phyloP scores from a whole-genome alignment of 192 early-diverging fungal genomes.

The Tieghemiomyces parasiticus region DNA sequence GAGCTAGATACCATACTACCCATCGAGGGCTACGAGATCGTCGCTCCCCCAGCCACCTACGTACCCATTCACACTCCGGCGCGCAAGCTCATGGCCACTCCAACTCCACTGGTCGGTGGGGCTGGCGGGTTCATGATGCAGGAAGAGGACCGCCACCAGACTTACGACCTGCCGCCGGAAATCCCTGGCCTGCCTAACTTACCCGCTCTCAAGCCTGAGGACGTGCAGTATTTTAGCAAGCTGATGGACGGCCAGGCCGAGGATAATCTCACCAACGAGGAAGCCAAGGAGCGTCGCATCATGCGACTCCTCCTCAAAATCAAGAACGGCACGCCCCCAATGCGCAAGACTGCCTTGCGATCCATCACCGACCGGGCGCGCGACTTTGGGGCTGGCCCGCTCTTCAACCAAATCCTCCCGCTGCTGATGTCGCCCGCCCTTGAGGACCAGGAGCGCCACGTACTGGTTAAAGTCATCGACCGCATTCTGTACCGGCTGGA shows the following conservation, averaged over 20 bases:
- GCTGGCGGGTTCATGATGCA: slow-evolving; percentile 73
- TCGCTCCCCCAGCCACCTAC: slow-evolving; percentile 80
- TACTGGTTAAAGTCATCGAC: slow-evolving; percentile 97
- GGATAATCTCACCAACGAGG: slow-evolving; percentile 60
- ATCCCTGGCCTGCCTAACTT: slow-evolving; percentile 78
- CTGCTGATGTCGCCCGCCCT: slow-evolving; percentile 92
- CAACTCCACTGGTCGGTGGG: slow-evolving; percentile 63
- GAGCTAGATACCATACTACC: slow-evolving; percentile 95
- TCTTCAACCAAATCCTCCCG: slow-evolving; percentile 94
- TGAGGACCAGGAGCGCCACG: slow-evolving; percentile 96
- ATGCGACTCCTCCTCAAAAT: slow-evolving; percentile 92
- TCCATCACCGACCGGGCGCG: slow-evolving; percentile 93
- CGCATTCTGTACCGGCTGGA: slow-evolving; percentile 92
- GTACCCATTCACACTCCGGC: slow-evolving; percentile 90
- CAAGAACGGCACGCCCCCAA: slow-evolving; percentile 93
- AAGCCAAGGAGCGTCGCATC: slow-evolving; percentile 89
- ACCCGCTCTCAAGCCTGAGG: slow-evolving; percentile 90
- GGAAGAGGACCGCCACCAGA: slow-evolving; percentile 46
- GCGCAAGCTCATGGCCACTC: slow-evolving; percentile 87
- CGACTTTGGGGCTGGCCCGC: slow-evolving; percentile 81
- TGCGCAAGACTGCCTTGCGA: slow-evolving; percentile 83
- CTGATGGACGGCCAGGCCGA: slow-evolving; percentile 79
- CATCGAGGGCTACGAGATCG: slow-evolving; percentile 71
- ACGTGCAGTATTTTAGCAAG: slow-evolving; percentile 94
- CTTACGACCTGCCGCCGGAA: slow-evolving; percentile 61